phyloP scores from a whole-genome alignment of 257 asterid genomes.

The Salvia rosmarinus region DNA sequence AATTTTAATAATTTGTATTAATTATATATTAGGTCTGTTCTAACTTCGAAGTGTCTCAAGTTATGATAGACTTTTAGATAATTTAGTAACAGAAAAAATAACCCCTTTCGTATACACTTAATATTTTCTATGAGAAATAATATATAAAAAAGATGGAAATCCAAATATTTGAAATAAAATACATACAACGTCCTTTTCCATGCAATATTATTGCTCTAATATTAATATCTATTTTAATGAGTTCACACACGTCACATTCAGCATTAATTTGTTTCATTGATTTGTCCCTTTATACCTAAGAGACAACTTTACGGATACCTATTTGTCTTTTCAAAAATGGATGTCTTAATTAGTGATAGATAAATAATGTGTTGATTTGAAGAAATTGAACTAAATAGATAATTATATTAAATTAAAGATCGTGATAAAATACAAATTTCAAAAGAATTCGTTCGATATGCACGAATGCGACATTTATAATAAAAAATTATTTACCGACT shows the following conservation, averaged over 20 bases:
- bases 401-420: too few relatives aligned
- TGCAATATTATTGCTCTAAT: background rate
- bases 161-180: background rate
- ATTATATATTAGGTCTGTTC: background rate
- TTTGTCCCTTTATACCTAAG: conserved; percentile 6
- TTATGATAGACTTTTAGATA: background rate
- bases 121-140: background rate
- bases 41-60: background rate
- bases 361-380: too few relatives aligned
- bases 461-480: too few relatives aligned
- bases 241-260: conserved; percentile 8
- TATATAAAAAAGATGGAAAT: background rate
- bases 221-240: background rate
- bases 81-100: background rate
- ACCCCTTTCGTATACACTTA: background rate
- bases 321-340: background rate
- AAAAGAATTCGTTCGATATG: too few relatives aligned
- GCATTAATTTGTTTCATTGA: background rate
- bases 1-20: background rate
- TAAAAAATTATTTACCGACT: too few relatives aligned
- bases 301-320: background rate
- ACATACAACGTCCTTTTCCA: conserved; percentile 15
- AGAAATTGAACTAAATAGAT: too few relatives aligned
- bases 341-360: background rate
- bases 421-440: too few relatives aligned